Conservation (phyloP, 176 grass and related monocot species). For the Tillandsia fasciculata region DNA sequence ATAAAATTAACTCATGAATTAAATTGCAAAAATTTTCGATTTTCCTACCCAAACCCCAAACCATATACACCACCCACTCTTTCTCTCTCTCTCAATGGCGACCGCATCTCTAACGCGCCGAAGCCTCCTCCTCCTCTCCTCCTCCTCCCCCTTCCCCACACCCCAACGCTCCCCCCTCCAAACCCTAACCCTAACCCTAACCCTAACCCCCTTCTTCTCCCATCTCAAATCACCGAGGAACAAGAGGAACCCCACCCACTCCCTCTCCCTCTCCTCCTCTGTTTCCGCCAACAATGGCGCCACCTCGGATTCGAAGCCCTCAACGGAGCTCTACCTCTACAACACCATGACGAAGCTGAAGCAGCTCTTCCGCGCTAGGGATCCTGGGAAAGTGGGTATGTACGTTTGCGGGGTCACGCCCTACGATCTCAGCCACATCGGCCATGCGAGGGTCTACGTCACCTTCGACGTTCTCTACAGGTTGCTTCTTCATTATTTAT, state of each 20-base stretch:
- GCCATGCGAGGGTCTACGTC: slow-evolving; percentile 82
- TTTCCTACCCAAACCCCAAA: too few species aligned
- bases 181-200: slow-evolving; percentile 1
- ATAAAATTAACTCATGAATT: too few species aligned
- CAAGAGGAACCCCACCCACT: slow-evolving; percentile 2
- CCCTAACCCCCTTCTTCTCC: slow-evolving; percentile 9
- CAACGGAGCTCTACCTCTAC: slow-evolving; percentile 51
- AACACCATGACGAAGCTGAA: slow-evolving; percentile 68
- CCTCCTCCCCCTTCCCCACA: slow-evolving; percentile 8
- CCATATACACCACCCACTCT: background rate
- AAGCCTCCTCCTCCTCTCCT: slow-evolving; percentile 24
- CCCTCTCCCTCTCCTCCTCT: slow-evolving; percentile 7
- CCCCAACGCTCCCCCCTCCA: background rate
- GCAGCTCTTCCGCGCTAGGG: slow-evolving; percentile 50
- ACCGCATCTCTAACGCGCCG: slow-evolving; percentile 15
- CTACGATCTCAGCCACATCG: slow-evolving; percentile 93
- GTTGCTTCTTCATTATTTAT: slow-evolving; percentile 14
- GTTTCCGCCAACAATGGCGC: slow-evolving; percentile 11
- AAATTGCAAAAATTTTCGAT: too few species aligned
- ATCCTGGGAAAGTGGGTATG: slow-evolving; percentile 58
- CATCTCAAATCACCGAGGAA: background rate
- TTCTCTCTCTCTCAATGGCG: slow-evolving; percentile 14
- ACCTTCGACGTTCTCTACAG: slow-evolving; percentile 88
- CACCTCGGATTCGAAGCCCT: background rate
- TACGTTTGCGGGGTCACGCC: slow-evolving; percentile 94